Evolutionary conservation across 352 stramenopile species (phyloP).

Genomic region (Globisporangium polare): DNA sequence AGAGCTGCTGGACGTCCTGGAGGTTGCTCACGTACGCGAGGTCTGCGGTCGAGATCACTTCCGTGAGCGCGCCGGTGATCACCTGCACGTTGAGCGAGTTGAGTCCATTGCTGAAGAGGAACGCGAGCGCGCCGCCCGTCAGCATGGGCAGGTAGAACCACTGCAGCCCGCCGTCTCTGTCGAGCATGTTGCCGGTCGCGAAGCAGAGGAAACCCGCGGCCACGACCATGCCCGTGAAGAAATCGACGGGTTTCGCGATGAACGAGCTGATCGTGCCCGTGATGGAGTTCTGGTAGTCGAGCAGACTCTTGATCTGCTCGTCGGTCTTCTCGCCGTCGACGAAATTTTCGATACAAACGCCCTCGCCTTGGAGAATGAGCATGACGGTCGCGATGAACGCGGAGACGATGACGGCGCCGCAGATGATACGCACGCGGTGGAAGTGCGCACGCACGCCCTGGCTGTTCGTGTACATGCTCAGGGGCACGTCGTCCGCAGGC

Average conservation of each 20-base stretch:
- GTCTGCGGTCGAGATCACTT: background rate
- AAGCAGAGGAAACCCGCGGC: constrained; percentile 6
- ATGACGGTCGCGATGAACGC: background rate
- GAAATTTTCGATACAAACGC: constrained; percentile 5
- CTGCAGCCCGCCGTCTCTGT: background rate
- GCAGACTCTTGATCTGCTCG: constrained; percentile 2
- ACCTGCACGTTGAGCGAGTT: constrained; percentile 13
- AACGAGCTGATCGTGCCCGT: constrained; percentile 3
- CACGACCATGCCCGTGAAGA: constrained; percentile 5
- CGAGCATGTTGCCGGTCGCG: constrained; percentile 6
- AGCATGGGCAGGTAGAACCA: constrained; percentile 1
- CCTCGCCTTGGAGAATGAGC: background rate
- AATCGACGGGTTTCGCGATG: constrained; percentile 3
- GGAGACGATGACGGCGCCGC: background rate
- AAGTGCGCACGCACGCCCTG: background rate
- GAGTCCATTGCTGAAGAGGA: constrained; percentile 12
- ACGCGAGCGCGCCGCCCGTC: background rate
- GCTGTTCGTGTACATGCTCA: background rate
- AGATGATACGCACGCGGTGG: background rate
- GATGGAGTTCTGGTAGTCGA: constrained; percentile 14
- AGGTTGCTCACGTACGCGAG: background rate
- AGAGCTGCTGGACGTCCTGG: background rate
- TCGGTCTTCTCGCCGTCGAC: background rate
- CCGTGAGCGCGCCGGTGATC: background rate
- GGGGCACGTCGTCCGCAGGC: background rate